Conservation (phyloP, 495 filamentous ascomycete species). For the Xylaria palmicola region DNA sequence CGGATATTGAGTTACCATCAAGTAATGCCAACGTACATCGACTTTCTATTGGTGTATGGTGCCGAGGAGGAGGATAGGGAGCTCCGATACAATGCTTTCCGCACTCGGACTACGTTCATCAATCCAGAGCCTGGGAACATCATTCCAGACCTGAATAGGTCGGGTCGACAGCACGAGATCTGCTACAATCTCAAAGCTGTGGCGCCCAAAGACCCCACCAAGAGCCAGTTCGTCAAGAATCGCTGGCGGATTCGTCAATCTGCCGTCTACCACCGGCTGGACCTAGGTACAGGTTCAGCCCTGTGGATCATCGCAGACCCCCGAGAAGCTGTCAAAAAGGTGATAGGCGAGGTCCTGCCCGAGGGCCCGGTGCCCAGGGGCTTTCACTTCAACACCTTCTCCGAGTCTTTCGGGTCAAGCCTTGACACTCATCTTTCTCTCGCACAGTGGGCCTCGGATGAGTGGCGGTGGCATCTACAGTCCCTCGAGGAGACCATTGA, state of each 20-base stretch:
- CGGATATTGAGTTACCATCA: conserved; percentile 41
- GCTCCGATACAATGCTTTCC: conserved; percentile 21
- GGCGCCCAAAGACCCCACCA: conserved; percentile 7
- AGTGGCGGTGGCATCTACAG: conserved; percentile 37
- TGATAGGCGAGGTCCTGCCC: conserved; percentile 10
- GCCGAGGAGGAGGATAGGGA: conserved; percentile 15
- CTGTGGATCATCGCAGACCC: conserved; percentile 36
- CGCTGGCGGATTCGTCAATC: conserved; percentile 45
- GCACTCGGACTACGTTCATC: conserved; percentile 20
- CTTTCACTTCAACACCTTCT: conserved; percentile 19
- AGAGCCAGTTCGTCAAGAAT: conserved; percentile 1
- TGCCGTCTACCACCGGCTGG: conserved; percentile 44
- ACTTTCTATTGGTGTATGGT: conserved; percentile 43
- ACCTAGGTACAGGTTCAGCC: conserved; percentile 35
- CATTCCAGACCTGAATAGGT: conserved; percentile 35
- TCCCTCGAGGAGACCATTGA: conserved; percentile 35
- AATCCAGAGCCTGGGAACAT: conserved; percentile 28
- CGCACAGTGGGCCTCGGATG: conserved; percentile 36
- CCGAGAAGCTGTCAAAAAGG: conserved; percentile 22
- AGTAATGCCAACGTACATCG: conserved; percentile 42
- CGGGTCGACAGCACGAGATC: conserved; percentile 37
- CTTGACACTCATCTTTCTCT: conserved; percentile 34
- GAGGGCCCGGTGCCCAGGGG: not conserved
- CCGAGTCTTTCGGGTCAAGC: conserved; percentile 28
- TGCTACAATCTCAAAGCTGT: conserved; percentile 45